Evolutionary conservation across 2,329 filamentous ascomycete genomes (phyloP).

Genomic region (Calonectria montana): DNA sequence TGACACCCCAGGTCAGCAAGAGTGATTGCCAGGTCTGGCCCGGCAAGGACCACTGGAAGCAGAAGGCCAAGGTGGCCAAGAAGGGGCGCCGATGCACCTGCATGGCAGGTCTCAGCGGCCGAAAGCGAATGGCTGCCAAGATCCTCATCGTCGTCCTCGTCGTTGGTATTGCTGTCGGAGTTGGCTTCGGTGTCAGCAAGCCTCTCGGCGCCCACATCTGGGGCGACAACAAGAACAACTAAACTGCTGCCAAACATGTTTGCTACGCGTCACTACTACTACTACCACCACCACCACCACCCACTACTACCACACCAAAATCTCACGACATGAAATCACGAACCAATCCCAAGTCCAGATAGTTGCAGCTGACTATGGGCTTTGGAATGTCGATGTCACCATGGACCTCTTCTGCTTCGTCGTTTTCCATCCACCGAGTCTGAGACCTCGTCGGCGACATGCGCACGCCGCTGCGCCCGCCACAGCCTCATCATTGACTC

Average conservation of each 20-base stretch:
- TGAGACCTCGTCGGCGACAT: constrained; percentile 28
- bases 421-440: constrained; percentile 25
- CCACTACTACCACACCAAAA: background rate
- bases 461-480: constrained; percentile 22
- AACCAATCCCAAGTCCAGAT: background rate
- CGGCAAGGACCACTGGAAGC: constrained; percentile 68
- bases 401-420: constrained; percentile 3
- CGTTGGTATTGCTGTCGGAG: constrained; percentile 63
- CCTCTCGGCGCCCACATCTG: constrained; percentile 70
- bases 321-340: constrained; percentile 2
- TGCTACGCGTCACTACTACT: constrained; percentile 2
- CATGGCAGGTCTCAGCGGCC: constrained; percentile 64
- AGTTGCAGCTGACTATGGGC: background rate
- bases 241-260: constrained; percentile 2
- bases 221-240: constrained; percentile 50
- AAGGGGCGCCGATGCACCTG: constrained; percentile 62
- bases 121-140: constrained; percentile 66
- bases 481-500: constrained; percentile 22
- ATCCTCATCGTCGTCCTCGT: constrained; percentile 64
- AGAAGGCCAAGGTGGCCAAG: constrained; percentile 68
- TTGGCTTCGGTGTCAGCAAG: constrained; percentile 72
- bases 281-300: background rate
- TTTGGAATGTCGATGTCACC: background rate
- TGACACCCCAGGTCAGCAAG: constrained; percentile 47
- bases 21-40: constrained; percentile 70